Base-by-base conservation (phyloP, 2,329 filamentous ascomycete genomes). In the Sarocladium strictum region DNA sequence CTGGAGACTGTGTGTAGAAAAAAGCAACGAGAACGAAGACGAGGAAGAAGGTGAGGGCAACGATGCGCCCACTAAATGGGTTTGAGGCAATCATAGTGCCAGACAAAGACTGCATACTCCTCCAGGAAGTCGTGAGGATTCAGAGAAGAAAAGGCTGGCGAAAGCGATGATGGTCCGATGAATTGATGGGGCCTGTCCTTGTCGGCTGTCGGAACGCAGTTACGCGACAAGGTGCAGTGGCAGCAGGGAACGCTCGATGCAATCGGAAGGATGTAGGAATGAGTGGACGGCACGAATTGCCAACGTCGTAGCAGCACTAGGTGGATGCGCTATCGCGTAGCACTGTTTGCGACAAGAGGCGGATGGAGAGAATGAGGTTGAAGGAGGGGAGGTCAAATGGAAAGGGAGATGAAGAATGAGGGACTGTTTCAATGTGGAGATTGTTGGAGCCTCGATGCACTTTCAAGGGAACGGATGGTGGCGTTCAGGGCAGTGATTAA, bases 1-100 rank as follows among this genome's bases (percentile, higher is more conserved):
- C 47, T 32, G 47, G 6, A 17, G 26, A 33, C 17, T 51, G 47
- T 2, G 27, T n/a, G 17, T 23, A 35, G 27, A 51, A 51, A 19
- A 51, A 19, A 23, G 7, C 26, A 17, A 51, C 12, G 5, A 51
- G 26, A 17, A 51, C 27, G 47, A 51, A 51, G 3, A 51, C 24
- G 17, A 33, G 17, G 47, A 51, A 51, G 29, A 35, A 51, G 3
- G 47, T 35, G 6, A 51, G 47, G 29, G 29, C 47, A 17, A 51
- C 35, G n/a, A 51, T 51, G n/a, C 47, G 47, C 47, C 47, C 47
- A 17, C 47, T 51, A 15, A 51, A 51, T n/a, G 47, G 11, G 47
- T 51, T 51, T 21, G 47, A 33, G 12, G 23, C 24, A 24, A 51
- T 3, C 47, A 51, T 51, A 4, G 15, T 51, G 47, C n/a, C 29